A percentile compares a stretch with the other conserved stretches of the same genome.
phyloP scores from a whole-genome alignment of 768 basidiomycete genomes.

The Gymnopilus junonius region DNA sequence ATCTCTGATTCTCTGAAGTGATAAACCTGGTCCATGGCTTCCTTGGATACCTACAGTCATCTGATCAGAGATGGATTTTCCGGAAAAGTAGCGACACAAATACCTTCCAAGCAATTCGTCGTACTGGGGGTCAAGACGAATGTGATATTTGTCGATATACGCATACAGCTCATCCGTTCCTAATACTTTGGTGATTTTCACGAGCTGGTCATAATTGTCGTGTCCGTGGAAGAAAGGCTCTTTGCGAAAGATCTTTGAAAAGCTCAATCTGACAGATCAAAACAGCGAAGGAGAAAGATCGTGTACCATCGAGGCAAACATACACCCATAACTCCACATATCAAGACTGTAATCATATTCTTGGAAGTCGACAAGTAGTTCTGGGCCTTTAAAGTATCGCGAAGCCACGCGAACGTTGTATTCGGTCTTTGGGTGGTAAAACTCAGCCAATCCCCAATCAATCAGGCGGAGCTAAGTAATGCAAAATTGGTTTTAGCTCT shows the following conservation, averaged over 20 bases:
- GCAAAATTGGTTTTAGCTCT: constrained; percentile 10
- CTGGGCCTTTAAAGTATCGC: constrained; percentile 97
- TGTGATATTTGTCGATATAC: constrained; percentile 95
- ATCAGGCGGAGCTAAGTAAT: constrained; percentile 84
- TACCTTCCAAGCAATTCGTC: constrained; percentile 92
- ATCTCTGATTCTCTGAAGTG: constrained; percentile 94
- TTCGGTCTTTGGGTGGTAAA: constrained; percentile 96
- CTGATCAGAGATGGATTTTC: background rate
- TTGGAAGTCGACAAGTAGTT: constrained; percentile 96
- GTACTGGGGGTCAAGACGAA: constrained; percentile 94
- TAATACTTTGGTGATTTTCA: constrained; percentile 97
- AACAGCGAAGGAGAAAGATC: constrained; percentile 8
- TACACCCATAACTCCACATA: constrained; percentile 99
- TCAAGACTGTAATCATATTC: constrained; percentile 98
- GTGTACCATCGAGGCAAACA: constrained; percentile 97
- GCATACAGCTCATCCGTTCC: constrained; percentile 94
- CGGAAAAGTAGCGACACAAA: constrained; percentile 16
- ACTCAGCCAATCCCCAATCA: constrained; percentile 99
- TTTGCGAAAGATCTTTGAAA: constrained; percentile 90
- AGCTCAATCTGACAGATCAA: constrained; percentile 9
- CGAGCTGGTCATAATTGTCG: constrained; percentile 98
- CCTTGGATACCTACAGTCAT: constrained; percentile 70
- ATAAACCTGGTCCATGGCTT: constrained; percentile 97
- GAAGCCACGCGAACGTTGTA: constrained; percentile 98
- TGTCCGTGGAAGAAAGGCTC: constrained; percentile 99